phyloP scores from a whole-genome alignment of 83 land plant species.

The Picea abies region DNA sequence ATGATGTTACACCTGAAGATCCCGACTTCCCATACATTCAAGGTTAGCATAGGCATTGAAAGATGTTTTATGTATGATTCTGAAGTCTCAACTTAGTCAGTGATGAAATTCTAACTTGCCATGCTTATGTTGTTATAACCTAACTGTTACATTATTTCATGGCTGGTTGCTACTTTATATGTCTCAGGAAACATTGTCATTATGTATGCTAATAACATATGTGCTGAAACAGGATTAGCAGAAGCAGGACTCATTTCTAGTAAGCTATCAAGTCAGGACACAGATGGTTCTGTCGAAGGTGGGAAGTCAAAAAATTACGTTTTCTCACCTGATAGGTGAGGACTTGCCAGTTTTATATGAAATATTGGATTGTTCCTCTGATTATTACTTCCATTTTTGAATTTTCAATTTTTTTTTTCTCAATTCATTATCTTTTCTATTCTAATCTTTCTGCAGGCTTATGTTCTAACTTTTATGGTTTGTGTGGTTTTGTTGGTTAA shows the following conservation, averaged over 20 bases:
- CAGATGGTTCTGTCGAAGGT: constrained; percentile 20
- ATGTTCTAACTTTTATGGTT: neutral
- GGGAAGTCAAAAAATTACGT: constrained; percentile 25
- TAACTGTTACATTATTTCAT: constrained; percentile 3
- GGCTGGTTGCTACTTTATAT: neutral
- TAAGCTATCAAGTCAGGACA: constrained; percentile 65
- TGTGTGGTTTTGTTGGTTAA: neutral
- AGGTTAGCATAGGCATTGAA: constrained; percentile 46
- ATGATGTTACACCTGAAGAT: constrained; percentile 92
- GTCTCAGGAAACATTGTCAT: neutral
- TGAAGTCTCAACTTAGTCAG: neutral
- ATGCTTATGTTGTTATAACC: neutral
- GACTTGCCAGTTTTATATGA: neutral
- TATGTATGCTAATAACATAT: neutral
- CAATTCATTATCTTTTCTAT: neutral
- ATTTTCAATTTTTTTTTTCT: neutral
- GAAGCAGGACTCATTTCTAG: constrained; percentile 98
- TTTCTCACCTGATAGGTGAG: constrained; percentile 89
- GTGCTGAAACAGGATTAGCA: constrained; percentile 73
- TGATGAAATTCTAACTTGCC: neutral
- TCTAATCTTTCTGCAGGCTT: neutral
- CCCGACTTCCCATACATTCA: constrained; percentile 97
- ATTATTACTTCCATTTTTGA: neutral
- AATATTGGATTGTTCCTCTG: neutral
- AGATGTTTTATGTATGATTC: neutral